Conservation (phyloP, 129 eudicot genomes). For the Dittrichia graveolens region DNA sequence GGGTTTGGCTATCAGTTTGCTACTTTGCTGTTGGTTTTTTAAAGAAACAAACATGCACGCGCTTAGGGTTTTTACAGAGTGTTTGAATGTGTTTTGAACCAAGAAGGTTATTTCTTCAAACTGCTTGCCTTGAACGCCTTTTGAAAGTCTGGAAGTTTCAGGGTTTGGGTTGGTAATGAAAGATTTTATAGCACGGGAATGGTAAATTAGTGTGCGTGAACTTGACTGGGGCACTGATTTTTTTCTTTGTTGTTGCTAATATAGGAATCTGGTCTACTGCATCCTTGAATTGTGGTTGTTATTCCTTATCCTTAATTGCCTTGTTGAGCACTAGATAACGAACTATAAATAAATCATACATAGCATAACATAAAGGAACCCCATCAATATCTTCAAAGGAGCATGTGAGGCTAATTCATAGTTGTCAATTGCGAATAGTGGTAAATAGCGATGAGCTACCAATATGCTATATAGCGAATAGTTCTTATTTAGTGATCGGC, state of each 20-base stretch:
- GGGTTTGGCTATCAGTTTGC: background rate
- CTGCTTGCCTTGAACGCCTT: constrained; percentile 1
- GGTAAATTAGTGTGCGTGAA: constrained; percentile 10
- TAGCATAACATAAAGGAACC: background rate
- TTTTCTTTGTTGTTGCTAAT: background rate
- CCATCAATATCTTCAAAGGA: background rate
- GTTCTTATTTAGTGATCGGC: no score
- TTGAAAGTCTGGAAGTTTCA: background rate
- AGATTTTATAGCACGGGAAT: background rate
- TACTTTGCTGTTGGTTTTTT: background rate
- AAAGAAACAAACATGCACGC: background rate
- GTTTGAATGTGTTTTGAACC: constrained; percentile 4
- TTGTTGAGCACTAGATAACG: constrained; percentile 5
- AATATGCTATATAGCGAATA: no score
- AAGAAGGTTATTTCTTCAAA: background rate
- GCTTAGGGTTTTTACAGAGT: background rate
- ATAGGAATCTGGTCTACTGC: background rate
- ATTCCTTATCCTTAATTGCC: background rate
- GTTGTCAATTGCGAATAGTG: no score
- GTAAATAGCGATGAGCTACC: no score
- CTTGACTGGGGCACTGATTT: constrained; percentile 14
- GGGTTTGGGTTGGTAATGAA: constrained; percentile 17
- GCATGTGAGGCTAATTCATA: constrained; percentile 11
- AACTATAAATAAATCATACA: background rate
- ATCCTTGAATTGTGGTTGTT: constrained; percentile 4